phyloP scores from a whole-genome alignment of 805 yeast genomes.

The Candida quercuum region DNA sequence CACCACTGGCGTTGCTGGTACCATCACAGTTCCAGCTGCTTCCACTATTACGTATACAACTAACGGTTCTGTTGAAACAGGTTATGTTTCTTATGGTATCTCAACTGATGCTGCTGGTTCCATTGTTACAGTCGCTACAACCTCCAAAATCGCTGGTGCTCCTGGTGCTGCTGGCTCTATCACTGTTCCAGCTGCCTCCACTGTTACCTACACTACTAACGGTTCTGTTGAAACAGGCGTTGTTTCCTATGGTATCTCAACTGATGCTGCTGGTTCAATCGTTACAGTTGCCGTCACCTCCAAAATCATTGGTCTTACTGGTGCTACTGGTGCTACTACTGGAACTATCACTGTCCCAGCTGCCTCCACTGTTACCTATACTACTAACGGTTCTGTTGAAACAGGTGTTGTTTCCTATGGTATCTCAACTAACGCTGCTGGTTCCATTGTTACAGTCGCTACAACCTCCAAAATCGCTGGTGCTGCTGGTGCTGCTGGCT shows the following conservation, averaged over 20 bases:
- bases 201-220: too few relatives aligned
- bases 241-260: background rate
- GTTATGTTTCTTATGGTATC: background rate
- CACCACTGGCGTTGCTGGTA: constrained; percentile 1
- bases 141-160: too few relatives aligned
- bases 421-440: background rate
- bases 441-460: too few relatives aligned
- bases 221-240: background rate
- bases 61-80: background rate
- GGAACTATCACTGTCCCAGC: background rate
- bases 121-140: too few relatives aligned
- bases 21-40: constrained; percentile 1
- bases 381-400: background rate
- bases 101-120: background rate
- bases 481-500: too few relatives aligned
- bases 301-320: background rate
- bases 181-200: too few relatives aligned
- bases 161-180: too few relatives aligned
- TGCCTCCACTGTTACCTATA: background rate
- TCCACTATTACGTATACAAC: background rate
- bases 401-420: background rate
- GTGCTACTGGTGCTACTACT: background rate
- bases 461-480: too few relatives aligned
- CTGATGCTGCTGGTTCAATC: background rate
- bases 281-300: background rate